A percentile compares a stretch with the other conserved stretches of the same genome.
phyloP scores from a whole-genome alignment of 257 asterid species.

The Jasminum sambac region DNA sequence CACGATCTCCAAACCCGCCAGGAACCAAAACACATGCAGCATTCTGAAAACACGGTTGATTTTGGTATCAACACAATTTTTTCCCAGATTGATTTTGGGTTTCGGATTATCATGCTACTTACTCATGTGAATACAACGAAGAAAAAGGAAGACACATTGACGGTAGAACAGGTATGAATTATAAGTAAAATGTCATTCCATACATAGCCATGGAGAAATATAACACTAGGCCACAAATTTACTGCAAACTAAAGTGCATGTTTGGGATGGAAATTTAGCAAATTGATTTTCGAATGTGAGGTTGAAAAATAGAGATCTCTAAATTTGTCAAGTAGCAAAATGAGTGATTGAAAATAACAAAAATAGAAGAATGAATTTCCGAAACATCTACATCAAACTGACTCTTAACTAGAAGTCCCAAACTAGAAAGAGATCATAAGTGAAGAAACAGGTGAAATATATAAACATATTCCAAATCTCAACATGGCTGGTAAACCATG shows the following conservation, averaged over 20 bases:
- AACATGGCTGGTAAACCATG: neutral
- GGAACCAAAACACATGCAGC: slow-evolving; percentile 96
- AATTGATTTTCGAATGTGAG: no score
- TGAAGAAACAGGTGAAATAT: slow-evolving; percentile 5
- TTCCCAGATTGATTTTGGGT: slow-evolving; percentile 3
- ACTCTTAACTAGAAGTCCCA: neutral
- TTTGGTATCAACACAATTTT: slow-evolving; percentile 16
- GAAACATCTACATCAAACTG: no score
- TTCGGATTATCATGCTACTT: neutral
- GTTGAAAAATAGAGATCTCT: no score
- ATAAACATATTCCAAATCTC: neutral
- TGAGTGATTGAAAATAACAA: no score
- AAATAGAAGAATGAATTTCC: no score
- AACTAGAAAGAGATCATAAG: neutral
- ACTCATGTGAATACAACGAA: neutral
- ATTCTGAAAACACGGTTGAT: slow-evolving; percentile 43
- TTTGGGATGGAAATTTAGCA: no score
- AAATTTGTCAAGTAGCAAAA: no score
- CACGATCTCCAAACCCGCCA: slow-evolving; percentile 99
- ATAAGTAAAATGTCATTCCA: neutral
- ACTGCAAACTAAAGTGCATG: neutral
- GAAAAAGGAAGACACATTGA: neutral
- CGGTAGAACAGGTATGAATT: neutral
- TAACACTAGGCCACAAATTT: neutral
- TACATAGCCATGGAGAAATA: neutral